Evolutionary conservation across 2,329 filamentous ascomycete genomes (phyloP).

Genomic region (Macrophomina tecta): DNA sequence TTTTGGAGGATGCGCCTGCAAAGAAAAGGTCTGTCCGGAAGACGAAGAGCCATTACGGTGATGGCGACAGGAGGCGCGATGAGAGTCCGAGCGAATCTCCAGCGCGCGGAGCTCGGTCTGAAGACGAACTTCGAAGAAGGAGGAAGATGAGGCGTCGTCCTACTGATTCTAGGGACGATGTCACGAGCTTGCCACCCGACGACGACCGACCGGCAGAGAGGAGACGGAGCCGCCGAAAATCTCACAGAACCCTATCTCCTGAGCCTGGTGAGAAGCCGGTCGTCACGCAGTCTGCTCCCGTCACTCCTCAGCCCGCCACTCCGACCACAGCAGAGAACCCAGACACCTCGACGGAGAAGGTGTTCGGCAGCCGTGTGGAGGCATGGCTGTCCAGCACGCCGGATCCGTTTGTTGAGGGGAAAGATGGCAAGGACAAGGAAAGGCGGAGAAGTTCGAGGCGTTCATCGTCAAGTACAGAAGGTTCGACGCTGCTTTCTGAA

Average conservation of each 20-base stretch:
- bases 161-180: slow-evolving; percentile 10
- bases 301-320: slow-evolving; percentile 9
- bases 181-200: neutral
- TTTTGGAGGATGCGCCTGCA: slow-evolving; percentile 9
- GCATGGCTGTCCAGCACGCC: slow-evolving; percentile 65
- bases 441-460: slow-evolving; percentile 14
- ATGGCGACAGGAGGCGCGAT: slow-evolving; percentile 12
- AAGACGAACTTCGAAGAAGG: slow-evolving; percentile 37
- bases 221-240: slow-evolving; percentile 15
- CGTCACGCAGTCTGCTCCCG: slow-evolving; percentile 28
- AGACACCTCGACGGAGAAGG: slow-evolving; percentile 48
- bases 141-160: slow-evolving; percentile 27
- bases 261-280: slow-evolving; percentile 10
- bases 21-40: slow-evolving; percentile 25
- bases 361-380: slow-evolving; percentile 61
- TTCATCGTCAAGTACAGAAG: slow-evolving; percentile 27
- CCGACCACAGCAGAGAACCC: slow-evolving; percentile 32
- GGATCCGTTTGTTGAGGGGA: slow-evolving; percentile 59
- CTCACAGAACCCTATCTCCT: slow-evolving; percentile 18
- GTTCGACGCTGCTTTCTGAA: slow-evolving; percentile 15
- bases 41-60: slow-evolving; percentile 22
- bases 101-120: slow-evolving; percentile 15
- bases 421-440: slow-evolving; percentile 12
- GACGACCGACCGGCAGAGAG: slow-evolving; percentile 5
- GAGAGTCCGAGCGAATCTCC: neutral